These are phyloP conservation scores for Hemileccinum rubropunctum DNA, from an alignment of 768 basidiomycete genomes.

Conservation along the genomic window DNA sequence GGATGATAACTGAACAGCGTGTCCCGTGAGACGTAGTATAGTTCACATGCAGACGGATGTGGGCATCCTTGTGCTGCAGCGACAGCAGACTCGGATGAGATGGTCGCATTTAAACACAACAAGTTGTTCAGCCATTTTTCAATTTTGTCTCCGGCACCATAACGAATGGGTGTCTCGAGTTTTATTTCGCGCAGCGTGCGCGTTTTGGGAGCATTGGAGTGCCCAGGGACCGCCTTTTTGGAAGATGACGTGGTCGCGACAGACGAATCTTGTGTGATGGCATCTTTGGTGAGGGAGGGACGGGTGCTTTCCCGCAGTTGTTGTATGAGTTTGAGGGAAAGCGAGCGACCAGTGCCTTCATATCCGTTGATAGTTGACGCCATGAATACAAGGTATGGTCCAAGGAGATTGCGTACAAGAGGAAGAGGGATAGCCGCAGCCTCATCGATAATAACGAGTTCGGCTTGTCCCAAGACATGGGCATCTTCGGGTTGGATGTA, in stretches of 20 bases:
- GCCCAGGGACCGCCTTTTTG: constrained; percentile 49
- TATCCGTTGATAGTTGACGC: constrained; percentile 99
- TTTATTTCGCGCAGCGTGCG: constrained; percentile 90
- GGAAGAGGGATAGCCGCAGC: constrained; percentile 97
- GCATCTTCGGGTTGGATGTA: constrained; percentile 99
- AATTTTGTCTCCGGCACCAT: constrained; percentile 79
- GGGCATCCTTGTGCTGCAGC: constrained; percentile 72
- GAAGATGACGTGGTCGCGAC: constrained; percentile 36
- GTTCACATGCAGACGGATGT: constrained; percentile 89
- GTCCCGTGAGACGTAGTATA: constrained; percentile 94
- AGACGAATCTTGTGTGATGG: constrained; percentile 39
- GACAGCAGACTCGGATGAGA: constrained; percentile 43
- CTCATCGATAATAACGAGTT: constrained; percentile 96
- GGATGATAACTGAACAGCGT: constrained; percentile 97
- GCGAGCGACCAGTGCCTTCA: constrained; percentile 97
- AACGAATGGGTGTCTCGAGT: constrained; percentile 93
- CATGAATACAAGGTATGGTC: constrained; percentile 96
- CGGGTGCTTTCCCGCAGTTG: constrained; percentile 91
- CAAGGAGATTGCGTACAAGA: constrained; percentile 91
- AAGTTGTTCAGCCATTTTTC: constrained; percentile 93
- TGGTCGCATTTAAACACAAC: constrained; percentile 87
- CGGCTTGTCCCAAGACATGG: constrained; percentile 96
- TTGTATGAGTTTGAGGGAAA: constrained; percentile 96
- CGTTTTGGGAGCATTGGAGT: constrained; percentile 55
- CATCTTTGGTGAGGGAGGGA: constrained; percentile 70